Conservation (phyloP, 148 eudicot genomes). For the Nyssa sinensis region DNA sequence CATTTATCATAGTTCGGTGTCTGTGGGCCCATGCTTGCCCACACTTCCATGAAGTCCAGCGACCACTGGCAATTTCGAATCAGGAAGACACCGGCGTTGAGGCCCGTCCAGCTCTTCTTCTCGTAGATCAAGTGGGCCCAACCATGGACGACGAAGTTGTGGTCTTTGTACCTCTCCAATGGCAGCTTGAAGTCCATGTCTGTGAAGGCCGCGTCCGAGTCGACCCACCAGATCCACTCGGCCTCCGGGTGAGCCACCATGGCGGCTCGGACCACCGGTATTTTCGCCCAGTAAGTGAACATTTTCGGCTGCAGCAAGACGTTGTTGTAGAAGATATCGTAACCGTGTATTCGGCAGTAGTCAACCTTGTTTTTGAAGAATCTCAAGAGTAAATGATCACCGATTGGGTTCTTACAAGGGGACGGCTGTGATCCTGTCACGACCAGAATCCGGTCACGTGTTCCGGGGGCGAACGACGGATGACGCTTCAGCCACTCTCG, state of each 20-base stretch:
- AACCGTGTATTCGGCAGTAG: constrained; percentile 82
- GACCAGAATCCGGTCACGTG: constrained; percentile 42
- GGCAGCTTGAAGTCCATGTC: constrained; percentile 90
- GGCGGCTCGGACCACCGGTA: constrained; percentile 67
- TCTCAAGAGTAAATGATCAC: constrained; percentile 64
- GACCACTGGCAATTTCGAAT: constrained; percentile 94
- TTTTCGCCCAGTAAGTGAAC: constrained; percentile 80
- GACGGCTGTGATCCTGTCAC: constrained; percentile 79
- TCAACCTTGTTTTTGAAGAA: constrained; percentile 89
- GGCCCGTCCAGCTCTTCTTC: constrained; percentile 67
- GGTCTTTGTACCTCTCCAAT: constrained; percentile 45
- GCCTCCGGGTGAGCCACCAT: constrained; percentile 97
- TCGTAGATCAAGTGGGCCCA: constrained; percentile 53
- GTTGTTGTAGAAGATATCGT: constrained; percentile 77
- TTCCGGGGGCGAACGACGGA: constrained; percentile 37
- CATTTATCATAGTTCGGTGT: constrained; percentile 59
- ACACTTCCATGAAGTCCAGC: constrained; percentile 64
- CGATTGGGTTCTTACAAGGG: constrained; percentile 68
- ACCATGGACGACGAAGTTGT: constrained; percentile 73
- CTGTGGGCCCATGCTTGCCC: constrained; percentile 80
- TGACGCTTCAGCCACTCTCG: constrained; percentile 49
- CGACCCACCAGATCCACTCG: constrained; percentile 99
- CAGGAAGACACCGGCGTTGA: constrained; percentile 87
- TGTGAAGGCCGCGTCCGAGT: constrained; percentile 86
- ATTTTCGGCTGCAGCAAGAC: constrained; percentile 61